Evolutionary conservation across 164 flowering plant species (phyloP).

Genomic region (Vitis rupestris): DNA sequence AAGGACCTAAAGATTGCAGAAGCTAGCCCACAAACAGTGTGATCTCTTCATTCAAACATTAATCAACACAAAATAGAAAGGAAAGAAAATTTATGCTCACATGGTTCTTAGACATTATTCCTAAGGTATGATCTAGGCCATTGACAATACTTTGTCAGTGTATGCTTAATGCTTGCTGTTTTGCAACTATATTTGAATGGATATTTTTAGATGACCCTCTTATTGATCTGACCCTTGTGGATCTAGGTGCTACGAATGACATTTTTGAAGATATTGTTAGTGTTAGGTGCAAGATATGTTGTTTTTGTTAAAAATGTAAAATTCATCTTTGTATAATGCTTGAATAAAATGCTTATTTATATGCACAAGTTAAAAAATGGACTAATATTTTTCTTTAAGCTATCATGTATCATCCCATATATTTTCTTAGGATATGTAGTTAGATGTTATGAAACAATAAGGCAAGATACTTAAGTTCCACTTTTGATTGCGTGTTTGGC

Average conservation of each 20-base stretch:
- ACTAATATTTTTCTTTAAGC: constrained; percentile 74
- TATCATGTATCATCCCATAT: constrained; percentile 83
- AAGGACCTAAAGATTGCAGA: constrained; percentile 52
- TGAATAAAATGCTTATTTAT: constrained; percentile 41
- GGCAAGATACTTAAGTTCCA: constrained; percentile 88
- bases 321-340: not conserved
- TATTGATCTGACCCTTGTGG: constrained; percentile 54
- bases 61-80: not conserved
- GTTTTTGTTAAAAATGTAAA: not conserved
- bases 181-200: constrained; percentile 57
- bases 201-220: constrained; percentile 64
- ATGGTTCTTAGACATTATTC: constrained; percentile 45
- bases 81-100: constrained; percentile 33
- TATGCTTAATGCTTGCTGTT: constrained; percentile 61
- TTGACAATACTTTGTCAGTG: constrained; percentile 79
- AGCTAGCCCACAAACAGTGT: constrained; percentile 1
- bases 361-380: constrained; percentile 70
- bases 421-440: constrained; percentile 84
- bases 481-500: constrained; percentile 45
- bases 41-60: not conserved
- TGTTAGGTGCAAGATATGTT: not conserved
- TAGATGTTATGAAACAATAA: constrained; percentile 76
- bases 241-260: constrained; percentile 58
- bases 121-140: constrained; percentile 43
- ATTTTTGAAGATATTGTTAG: constrained; percentile 11